Evolutionary conservation across 2,329 filamentous ascomycete species (phyloP).

Genomic region (Fusarium liriodendri): DNA sequence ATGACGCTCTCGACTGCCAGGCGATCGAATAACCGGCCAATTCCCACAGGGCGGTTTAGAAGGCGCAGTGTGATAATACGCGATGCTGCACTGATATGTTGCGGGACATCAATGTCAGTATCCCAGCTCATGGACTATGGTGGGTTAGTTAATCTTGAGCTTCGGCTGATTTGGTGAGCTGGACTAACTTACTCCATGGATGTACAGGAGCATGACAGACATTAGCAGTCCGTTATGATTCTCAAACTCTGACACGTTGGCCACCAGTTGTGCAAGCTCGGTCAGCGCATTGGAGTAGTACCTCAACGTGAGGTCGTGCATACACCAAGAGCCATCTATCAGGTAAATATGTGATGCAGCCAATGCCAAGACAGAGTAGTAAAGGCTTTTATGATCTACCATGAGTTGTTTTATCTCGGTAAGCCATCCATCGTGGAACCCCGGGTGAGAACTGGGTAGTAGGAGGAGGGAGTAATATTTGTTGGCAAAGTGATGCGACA

Average conservation of each 20-base stretch:
- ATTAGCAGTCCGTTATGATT: constrained; percentile 39
- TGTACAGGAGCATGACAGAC: constrained; percentile 42
- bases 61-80: constrained; percentile 33
- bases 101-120: constrained; percentile 32
- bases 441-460: constrained; percentile 44
- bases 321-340: constrained; percentile 19
- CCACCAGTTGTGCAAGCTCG: constrained; percentile 31
- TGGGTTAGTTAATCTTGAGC: background rate
- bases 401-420: constrained; percentile 44
- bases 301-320: constrained; percentile 35
- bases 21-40: constrained; percentile 32
- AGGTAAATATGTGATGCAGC: constrained; percentile 42
- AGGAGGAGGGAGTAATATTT: constrained; percentile 38
- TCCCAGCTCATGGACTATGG: constrained; percentile 33
- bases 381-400: constrained; percentile 40
- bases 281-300: constrained; percentile 39
- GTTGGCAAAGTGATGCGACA: constrained; percentile 36
- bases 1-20: constrained; percentile 40
- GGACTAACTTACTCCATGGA: constrained; percentile 36
- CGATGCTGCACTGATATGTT: constrained; percentile 35
- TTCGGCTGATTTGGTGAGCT: background rate
- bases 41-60: constrained; percentile 2
- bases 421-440: constrained; percentile 46
- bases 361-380: constrained; percentile 45
- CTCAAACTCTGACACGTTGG: constrained; percentile 15